phyloP scores from a whole-genome alignment of 345 rosid species.

The Euclidium syriacum region DNA sequence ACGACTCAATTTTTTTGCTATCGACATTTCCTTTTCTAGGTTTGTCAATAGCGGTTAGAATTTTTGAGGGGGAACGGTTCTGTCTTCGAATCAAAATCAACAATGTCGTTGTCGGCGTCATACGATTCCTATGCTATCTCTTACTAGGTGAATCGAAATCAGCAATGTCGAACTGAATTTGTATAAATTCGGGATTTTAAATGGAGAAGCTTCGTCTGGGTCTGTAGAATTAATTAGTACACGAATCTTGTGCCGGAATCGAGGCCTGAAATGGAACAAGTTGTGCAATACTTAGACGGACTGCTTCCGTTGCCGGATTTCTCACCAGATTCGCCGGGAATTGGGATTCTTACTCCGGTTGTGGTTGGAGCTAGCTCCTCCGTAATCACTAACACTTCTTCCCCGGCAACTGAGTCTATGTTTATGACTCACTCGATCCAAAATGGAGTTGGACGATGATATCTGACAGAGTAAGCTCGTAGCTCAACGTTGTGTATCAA shows the following conservation, averaged over 20 bases:
- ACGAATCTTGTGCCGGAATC: constrained; percentile 19
- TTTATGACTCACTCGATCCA: constrained; percentile 26
- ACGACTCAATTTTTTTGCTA: too few species aligned
- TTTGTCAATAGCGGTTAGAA: too few species aligned
- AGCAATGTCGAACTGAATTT: too few species aligned
- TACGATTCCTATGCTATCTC: too few species aligned
- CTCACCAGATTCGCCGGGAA: constrained; percentile 18
- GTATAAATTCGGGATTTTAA: too few species aligned
- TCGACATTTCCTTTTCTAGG: too few species aligned
- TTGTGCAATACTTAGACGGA: constrained; percentile 22
- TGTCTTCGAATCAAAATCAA: too few species aligned
- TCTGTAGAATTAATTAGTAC: constrained; percentile 37
- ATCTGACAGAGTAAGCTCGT: neutral
- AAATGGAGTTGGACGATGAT: constrained; percentile 21
- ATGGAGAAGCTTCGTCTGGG: neutral
- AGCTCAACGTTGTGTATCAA: neutral
- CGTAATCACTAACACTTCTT: neutral
- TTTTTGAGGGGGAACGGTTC: too few species aligned
- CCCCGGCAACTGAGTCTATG: constrained; percentile 6
- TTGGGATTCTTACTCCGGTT: constrained; percentile 19
- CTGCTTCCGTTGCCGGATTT: constrained; percentile 26
- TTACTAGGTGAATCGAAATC: too few species aligned
- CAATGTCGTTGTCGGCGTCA: too few species aligned
- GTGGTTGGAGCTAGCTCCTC: neutral
- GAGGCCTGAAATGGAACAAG: constrained; percentile 38